phyloP scores from a whole-genome alignment of 179 eudicot genomes.

The Corrigiola litoralis region DNA sequence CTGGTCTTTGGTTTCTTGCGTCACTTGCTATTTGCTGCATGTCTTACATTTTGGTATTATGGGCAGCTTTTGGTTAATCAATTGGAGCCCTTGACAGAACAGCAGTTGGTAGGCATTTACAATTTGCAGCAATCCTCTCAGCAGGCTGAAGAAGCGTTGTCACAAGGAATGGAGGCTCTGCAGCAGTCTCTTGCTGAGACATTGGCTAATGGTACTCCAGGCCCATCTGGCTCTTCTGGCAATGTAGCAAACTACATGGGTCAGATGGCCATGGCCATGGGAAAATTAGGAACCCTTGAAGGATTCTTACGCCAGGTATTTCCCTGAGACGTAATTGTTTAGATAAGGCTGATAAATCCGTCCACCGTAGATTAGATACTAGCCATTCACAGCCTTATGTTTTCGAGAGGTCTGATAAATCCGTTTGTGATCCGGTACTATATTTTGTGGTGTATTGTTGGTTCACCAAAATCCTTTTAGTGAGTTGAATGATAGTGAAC shows the following conservation, averaged over 20 bases:
- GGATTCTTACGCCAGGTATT: conserved; percentile 86
- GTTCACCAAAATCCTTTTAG: not conserved
- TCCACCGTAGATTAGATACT: not conserved
- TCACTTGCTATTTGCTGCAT: not conserved
- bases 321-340: not conserved
- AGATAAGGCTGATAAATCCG: not conserved
- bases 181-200: conserved; percentile 92
- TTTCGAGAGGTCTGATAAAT: not conserved
- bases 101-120: conserved; percentile 59
- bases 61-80: conserved; percentile 83
- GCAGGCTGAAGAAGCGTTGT: conserved; percentile 94
- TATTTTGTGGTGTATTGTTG: not conserved
- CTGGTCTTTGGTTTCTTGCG: not conserved
- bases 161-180: conserved; percentile 97
- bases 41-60: not conserved
- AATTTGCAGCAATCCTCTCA: conserved; percentile 83
- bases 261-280: conserved; percentile 99
- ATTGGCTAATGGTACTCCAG: conserved; percentile 56
- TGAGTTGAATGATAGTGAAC: not conserved
- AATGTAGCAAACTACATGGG: conserved; percentile 98
- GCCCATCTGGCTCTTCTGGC: conserved; percentile 66
- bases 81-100: conserved; percentile 91
- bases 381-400: not conserved
- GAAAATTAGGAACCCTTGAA: conserved; percentile 90
- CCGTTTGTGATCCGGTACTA: no score